A percentile compares a stretch with the other conserved stretches of the same genome.
Evolutionary conservation across 257 asterid species (phyloP).

Genomic region (Leptodermis oblonga): DNA sequence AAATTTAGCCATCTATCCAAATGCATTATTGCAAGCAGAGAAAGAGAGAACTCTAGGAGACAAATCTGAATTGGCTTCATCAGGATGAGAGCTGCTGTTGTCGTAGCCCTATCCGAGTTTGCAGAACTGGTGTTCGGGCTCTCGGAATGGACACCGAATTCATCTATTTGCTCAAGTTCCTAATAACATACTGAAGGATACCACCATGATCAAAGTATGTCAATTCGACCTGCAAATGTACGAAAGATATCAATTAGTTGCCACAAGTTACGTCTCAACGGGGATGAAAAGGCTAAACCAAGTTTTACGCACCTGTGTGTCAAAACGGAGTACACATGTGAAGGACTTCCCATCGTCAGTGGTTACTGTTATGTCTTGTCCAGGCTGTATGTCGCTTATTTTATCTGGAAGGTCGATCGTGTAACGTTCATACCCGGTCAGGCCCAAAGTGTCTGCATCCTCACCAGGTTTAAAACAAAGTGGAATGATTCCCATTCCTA

Average conservation of each 20-base stretch:
- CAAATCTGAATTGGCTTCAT: not conserved
- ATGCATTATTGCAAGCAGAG: conserved; percentile 1
- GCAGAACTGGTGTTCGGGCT: not conserved
- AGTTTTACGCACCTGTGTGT: conserved; percentile 61
- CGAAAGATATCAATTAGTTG: not conserved
- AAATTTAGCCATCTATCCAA: not conserved
- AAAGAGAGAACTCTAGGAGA: not conserved
- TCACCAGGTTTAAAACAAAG: conserved; percentile 86
- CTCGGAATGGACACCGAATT: not conserved
- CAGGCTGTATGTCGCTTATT: conserved; percentile 60
- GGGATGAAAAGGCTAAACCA: not conserved
- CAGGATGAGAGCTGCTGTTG: not conserved
- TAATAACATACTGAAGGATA: conserved; percentile 66
- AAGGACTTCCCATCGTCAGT: conserved; percentile 69
- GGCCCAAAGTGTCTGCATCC: conserved; percentile 73
- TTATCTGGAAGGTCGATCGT: conserved; percentile 71
- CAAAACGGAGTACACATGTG: conserved; percentile 69
- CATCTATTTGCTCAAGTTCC: conserved; percentile 44
- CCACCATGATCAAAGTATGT: conserved; percentile 81
- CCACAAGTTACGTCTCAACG: not conserved
- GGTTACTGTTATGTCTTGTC: conserved; percentile 76
- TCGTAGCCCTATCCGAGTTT: not conserved
- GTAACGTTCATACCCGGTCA: conserved; percentile 83
- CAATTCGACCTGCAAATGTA: conserved; percentile 57
- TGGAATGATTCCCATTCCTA: conserved; percentile 92